Percentiles rank a stretch among this genome's conserved stretches.
Evolutionary conservation across 345 rosid genomes (phyloP).

Genomic region (Linum trigynum): DNA sequence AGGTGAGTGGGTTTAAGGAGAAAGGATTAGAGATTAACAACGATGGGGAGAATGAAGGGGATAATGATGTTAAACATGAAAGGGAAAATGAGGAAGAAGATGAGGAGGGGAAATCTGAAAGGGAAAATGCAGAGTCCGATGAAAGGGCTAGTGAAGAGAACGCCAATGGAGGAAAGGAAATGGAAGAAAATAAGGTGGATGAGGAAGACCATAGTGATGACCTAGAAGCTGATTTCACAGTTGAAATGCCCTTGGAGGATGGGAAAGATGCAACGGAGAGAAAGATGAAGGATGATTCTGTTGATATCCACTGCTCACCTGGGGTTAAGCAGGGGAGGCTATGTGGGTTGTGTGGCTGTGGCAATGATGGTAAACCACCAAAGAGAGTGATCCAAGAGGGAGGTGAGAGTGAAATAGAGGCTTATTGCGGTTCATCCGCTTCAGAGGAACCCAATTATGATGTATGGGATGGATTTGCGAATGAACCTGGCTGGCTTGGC

Average conservation of each 20-base stretch:
- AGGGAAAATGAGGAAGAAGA: neutral
- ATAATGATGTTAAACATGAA: neutral
- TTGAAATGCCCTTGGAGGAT: conserved; percentile 28
- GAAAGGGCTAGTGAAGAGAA: conserved; percentile 2
- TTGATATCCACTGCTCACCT: conserved; percentile 30
- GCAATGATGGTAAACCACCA: conserved; percentile 90
- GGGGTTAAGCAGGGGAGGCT: conserved; percentile 66
- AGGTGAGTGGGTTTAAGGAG: conserved; percentile 12
- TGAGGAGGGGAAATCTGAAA: neutral
- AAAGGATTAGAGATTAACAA: conserved; percentile 16
- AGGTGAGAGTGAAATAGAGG: conserved; percentile 71
- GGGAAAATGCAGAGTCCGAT: neutral
- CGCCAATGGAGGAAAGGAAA: conserved; percentile 4
- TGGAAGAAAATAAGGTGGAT: conserved; percentile 21
- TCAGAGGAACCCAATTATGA: conserved; percentile 82
- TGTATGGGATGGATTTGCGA: conserved; percentile 90
- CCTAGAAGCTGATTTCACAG: conserved; percentile 25
- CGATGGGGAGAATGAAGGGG: conserved; percentile 1
- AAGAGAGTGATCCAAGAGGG: conserved; percentile 58
- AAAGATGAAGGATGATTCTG: conserved; percentile 23
- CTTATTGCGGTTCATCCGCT: conserved; percentile 70
- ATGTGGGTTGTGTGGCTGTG: conserved; percentile 92
- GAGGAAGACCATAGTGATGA: conserved; percentile 22
- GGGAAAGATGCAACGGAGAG: conserved; percentile 23
- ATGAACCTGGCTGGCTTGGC: conserved; percentile 95